Base-by-base conservation (phyloP, 345 rosid species). In the Salix viminalis region DNA sequence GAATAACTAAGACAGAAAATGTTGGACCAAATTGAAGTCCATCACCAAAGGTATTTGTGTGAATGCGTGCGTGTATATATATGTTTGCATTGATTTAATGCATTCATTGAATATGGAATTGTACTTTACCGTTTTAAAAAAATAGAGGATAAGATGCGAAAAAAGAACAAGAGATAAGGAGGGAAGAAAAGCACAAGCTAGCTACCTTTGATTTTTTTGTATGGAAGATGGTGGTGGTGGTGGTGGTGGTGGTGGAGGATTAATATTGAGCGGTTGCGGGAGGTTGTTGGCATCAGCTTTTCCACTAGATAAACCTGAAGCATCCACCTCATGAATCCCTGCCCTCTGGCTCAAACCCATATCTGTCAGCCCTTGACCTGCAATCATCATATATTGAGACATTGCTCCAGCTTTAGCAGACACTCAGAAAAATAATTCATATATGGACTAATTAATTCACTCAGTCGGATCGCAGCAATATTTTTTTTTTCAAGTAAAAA, bases 351-450 rank as follows among this genome's bases (percentile, higher is more conserved):
- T 83, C 77, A 85, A 81, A 77, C 80, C 79, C 80, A 73, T 71
- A 69, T 80, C 81, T 79, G 79, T 73, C 83, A 70, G 85, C 65
- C 76, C 89, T 70, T 70, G 84, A 82, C 89, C 92, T 89, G 90
- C 75, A 82, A 82, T 66, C 70, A 77, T 67, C 65, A 81, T 58
- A 76, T n/a, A 65, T 34, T 41, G 64, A 85, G 61, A 70, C 76
- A 66, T 70, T 76, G 79, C 67, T 79, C 52, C 73, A 58, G 74
- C 80, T 80, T 83, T 81, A 71, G 79, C 80, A 83, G 82, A 82
- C 83, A 82, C 69, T 67, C 26, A 79, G 64, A 75, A 73, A 69
- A 58, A 80, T 73, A 61, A 82, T 81, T 64, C 78, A 65, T 41
- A 58, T 64, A 64, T 69, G 50, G 50, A 71, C 73, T 67, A 23